Evolutionary conservation across 2,329 filamentous ascomycete species (phyloP).

Genomic region (Ophiostoma ulmi): DNA sequence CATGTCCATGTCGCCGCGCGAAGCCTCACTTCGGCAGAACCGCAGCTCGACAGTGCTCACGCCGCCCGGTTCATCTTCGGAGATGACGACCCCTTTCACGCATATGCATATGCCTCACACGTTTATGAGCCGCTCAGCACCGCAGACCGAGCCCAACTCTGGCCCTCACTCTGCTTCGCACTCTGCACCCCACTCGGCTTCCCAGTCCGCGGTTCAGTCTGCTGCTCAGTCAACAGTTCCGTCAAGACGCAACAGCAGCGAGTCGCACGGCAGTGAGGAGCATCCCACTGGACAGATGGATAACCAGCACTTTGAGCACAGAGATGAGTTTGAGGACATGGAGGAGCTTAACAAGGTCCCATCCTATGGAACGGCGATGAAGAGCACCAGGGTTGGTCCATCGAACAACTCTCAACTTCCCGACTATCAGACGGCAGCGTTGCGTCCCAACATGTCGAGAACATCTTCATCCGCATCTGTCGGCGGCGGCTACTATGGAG

Average conservation of each 20-base stretch:
- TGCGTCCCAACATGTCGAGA: slow-evolving; percentile 41
- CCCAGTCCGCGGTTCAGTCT: slow-evolving; percentile 11
- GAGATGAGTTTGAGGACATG: slow-evolving; percentile 56
- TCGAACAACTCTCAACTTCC: slow-evolving; percentile 50
- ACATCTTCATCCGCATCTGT: slow-evolving; percentile 37
- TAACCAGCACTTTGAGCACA: slow-evolving; percentile 47
- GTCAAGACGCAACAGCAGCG: slow-evolving; percentile 52
- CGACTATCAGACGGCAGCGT: slow-evolving; percentile 59
- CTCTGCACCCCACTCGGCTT: slow-evolving; percentile 7
- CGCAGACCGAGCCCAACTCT: neutral
- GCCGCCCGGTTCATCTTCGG: slow-evolving; percentile 35
- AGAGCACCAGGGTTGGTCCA: slow-evolving; percentile 51
- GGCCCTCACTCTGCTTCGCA: slow-evolving; percentile 29
- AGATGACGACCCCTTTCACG: slow-evolving; percentile 42
- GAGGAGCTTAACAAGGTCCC: slow-evolving; percentile 67
- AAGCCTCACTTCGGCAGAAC: slow-evolving; percentile 36
- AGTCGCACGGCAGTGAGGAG: slow-evolving; percentile 32
- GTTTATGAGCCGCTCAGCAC: slow-evolving; percentile 15
- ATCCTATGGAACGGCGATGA: slow-evolving; percentile 70
- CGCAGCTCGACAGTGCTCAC: slow-evolving; percentile 38
- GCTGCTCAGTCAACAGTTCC: slow-evolving; percentile 28
- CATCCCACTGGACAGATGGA: slow-evolving; percentile 29
- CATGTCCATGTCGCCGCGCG: slow-evolving; percentile 45
- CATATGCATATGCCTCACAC: slow-evolving; percentile 33
- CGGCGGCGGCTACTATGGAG: neutral